These are phyloP conservation scores for Heliocybe sulcata DNA, from an alignment of 1,284 basidiomycete species.

Conservation along the genomic window DNA sequence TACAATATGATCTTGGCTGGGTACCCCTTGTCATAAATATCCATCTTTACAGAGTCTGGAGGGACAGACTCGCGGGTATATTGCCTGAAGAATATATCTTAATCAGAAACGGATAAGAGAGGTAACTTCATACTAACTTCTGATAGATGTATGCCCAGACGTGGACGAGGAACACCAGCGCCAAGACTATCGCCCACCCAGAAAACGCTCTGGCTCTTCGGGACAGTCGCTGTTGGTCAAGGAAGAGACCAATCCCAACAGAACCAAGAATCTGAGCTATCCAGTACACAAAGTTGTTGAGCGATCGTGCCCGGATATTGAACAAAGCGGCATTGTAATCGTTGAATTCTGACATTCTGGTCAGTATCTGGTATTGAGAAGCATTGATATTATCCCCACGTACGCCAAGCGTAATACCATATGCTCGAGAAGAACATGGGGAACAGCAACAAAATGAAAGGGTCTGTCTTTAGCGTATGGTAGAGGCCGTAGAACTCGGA, in stretches of 20 bases:
- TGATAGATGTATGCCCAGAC: background rate
- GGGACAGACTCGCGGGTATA: background rate
- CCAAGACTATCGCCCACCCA: background rate
- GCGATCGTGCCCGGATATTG: conserved; percentile 27
- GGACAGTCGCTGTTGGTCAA: conserved; percentile 8
- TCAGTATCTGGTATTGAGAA: background rate
- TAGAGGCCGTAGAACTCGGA: conserved; percentile 25
- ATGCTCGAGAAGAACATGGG: conserved; percentile 26
- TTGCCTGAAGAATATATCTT: background rate
- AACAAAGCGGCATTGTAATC: conserved; percentile 32
- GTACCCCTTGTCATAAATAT: background rate
- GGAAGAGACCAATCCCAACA: conserved; percentile 25
- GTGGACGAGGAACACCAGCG: background rate
- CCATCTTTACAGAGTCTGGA: background rate
- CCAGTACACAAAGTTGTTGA: conserved; percentile 34
- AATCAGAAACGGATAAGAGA: background rate
- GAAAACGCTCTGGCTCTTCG: background rate
- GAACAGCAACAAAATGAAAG: conserved; percentile 27
- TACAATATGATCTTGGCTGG: background rate
- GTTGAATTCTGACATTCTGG: conserved; percentile 16
- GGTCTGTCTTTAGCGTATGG: conserved; percentile 25
- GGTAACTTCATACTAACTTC: background rate
- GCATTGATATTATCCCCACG: background rate
- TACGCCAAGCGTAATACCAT: background rate
- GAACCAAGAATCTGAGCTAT: conserved; percentile 29